A percentile compares a stretch with the other conserved stretches of the same genome.
Conservation (phyloP, 257 asterid genomes). For the Schizonepeta tenuifolia region DNA sequence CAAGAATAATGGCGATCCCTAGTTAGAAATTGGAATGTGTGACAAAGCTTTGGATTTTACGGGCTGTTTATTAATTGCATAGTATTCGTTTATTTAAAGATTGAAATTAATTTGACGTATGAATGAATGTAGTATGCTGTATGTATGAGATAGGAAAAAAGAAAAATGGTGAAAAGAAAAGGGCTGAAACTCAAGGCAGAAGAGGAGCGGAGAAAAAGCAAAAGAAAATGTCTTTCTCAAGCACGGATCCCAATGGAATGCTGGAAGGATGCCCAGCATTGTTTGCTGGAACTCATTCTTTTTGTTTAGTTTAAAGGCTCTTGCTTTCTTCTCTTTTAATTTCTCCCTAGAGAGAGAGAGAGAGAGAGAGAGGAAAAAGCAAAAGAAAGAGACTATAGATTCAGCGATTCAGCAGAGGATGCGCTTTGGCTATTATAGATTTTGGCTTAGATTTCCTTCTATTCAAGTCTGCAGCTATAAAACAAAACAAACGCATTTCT, state of each 20-base stretch:
- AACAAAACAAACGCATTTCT: constrained; percentile 45
- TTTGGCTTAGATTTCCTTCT: constrained; percentile 47
- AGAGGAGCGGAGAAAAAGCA: constrained; percentile 49
- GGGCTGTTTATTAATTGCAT: neutral
- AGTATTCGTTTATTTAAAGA: no score
- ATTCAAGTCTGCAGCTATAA: constrained; percentile 61
- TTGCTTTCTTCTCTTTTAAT: constrained; percentile 60
- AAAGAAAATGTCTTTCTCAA: constrained; percentile 89
- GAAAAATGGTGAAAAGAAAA: no score
- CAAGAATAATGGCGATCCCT: neutral
- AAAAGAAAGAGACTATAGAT: constrained; percentile 46
- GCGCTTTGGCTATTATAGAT: constrained; percentile 40
- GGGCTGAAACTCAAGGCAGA: no score
- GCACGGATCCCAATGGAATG: constrained; percentile 96
- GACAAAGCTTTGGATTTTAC: neutral
- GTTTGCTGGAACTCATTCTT: constrained; percentile 90
- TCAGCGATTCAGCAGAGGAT: constrained; percentile 32
- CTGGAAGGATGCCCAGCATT: constrained; percentile 82
- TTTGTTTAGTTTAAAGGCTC: constrained; percentile 81
- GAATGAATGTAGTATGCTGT: no score
- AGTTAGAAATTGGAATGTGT: neutral
- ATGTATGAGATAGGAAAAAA: no score
- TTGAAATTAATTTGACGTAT: no score
- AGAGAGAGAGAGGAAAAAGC: constrained; percentile 35
- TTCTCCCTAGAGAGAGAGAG: neutral